Evolutionary conservation across 2,329 filamentous ascomycete genomes (phyloP), one percentile per base, ranked within the genome.

Genomic region (Geosmithia morbida): DNA sequence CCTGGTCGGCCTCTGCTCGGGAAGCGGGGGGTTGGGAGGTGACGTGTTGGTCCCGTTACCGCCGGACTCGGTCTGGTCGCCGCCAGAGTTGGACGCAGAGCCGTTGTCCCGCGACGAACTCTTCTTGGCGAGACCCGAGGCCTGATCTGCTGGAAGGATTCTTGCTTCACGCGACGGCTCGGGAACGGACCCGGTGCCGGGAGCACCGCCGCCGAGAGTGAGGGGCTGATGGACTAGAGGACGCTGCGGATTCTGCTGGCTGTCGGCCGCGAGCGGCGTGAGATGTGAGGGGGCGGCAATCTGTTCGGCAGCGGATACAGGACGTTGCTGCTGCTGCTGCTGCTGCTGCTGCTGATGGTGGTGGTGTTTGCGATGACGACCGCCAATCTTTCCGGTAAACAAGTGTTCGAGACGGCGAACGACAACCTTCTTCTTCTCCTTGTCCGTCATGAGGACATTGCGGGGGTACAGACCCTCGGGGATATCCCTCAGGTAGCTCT

Each of bases 361-460:
- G 13, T 50, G 56, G 48, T 53, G 30, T 22, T 39, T 43, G 2
- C 26, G 17, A 7, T 43, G 13, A 14, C 67, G 62, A 4, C 66
- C 66, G 3, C 60, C 62, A 17, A 72, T 69, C 56, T 82, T 85
- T 2, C 87, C 87, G 0, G 85, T 87, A 51, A 92, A 94, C 1
- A 94, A 71, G 52, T 89, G 84, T 56, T 94, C 87, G 6, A 94
- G 61, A 2, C 85, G 75, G 47, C 78, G 74, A 2, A 90, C 87
- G 0, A 90, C 82, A 18, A 88, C 58, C 57, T 81, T 87, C 66
- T 86, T 87, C 66, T 79, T 87, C 6, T 83, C 75, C 52, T 77
- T 81, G 14, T 90, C 85, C 0, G 80, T 79, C 74, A 88, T 77
- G 0, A 67, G 60, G 20, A 72, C 67, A 42, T 74, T 70, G 11